Evolutionary conservation across 2,329 filamentous ascomycete genomes (phyloP), one percentile per base, ranked within the genome.

Genomic region (Talaromyces islandicus): DNA sequence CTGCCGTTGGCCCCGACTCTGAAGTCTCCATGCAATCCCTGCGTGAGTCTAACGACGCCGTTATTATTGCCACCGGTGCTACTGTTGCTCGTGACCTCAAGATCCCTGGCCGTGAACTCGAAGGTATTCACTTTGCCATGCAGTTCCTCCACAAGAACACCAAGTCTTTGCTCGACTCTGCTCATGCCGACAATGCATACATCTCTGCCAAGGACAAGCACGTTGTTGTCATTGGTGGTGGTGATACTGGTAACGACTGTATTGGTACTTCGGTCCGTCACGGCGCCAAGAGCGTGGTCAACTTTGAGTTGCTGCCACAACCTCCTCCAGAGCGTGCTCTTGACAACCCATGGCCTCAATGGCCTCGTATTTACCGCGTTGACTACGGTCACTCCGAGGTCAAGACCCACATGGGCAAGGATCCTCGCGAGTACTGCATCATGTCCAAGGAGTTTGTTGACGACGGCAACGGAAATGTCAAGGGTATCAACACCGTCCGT

Each of bases 331-430:
- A 96, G 83, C 91, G 93, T 78, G 92, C 90, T 65, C 85, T 86
- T 64, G 93, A 97, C 78, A 97, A 97, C 82, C 93, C 93, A 64
- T 97, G 93, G 93, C 93, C 93, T 10, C 93, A 97, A 78, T 97
- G 93, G 92, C 93, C 93, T 60, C 90, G 92, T 70, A 92, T 97
- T 74, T 97, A 96, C 84, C 92, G 93, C 68, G 90, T 97, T n/a
- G 93, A 97, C 78, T 97, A 97, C 71, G 93, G 93, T 60, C 93
- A 97, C 81, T 89, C 88, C 17, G 93, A 97, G 77, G 93, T 97
- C 70, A 92, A 93, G 76, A 92, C 93, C 67, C 92, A 97, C 81
- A 93, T 92, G 81, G 93, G 93, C 78, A 92, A 92, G 74, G 93
- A 97, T 70, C 93, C 93, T 61, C 91, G 93, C 68, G 93, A 97